A percentile compares a stretch with the other conserved stretches of the same genome.
Evolutionary conservation across 495 filamentous ascomycete genomes (phyloP).

Genomic region (Xanthoparmelia taractica): DNA sequence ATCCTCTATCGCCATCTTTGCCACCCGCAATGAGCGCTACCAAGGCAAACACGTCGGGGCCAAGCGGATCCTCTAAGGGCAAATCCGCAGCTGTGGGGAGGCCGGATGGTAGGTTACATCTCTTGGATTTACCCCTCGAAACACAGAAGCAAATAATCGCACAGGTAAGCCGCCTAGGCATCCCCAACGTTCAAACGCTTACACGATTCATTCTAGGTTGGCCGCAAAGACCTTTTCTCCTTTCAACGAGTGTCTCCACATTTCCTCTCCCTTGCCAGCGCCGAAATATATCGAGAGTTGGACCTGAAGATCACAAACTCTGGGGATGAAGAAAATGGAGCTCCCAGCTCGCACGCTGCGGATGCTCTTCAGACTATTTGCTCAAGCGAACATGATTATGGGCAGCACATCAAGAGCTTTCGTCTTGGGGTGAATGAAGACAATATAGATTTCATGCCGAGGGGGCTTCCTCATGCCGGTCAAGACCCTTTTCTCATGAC

Average conservation of each 20-base stretch:
- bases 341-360: constrained; percentile 38
- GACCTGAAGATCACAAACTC: constrained; percentile 45
- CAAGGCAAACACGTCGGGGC: neutral
- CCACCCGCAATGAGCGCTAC: constrained; percentile 8
- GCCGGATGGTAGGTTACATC: neutral
- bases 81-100: neutral
- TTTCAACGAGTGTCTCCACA: constrained; percentile 48
- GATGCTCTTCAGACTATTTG: constrained; percentile 51
- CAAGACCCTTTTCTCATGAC: constrained; percentile 14
- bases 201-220: constrained; percentile 18
- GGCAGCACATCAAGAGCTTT: constrained; percentile 40
- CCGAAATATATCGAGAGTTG: constrained; percentile 45
- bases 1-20: neutral
- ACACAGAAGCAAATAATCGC: constrained; percentile 45
- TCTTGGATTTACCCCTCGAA: constrained; percentile 44
- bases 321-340: constrained; percentile 46
- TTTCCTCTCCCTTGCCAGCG: constrained; percentile 48
- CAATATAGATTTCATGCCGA: neutral
- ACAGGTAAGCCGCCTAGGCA: constrained; percentile 32
- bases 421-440: constrained; percentile 18
- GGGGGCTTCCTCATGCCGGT: neutral
- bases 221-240: constrained; percentile 40
- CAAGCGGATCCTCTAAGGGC: neutral
- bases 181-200: neutral
- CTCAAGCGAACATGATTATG: constrained; percentile 54